Evolutionary conservation across 495 filamentous ascomycete genomes (phyloP), one percentile per base, ranked within the genome.

Genomic region (Tetracladium setigerum): DNA sequence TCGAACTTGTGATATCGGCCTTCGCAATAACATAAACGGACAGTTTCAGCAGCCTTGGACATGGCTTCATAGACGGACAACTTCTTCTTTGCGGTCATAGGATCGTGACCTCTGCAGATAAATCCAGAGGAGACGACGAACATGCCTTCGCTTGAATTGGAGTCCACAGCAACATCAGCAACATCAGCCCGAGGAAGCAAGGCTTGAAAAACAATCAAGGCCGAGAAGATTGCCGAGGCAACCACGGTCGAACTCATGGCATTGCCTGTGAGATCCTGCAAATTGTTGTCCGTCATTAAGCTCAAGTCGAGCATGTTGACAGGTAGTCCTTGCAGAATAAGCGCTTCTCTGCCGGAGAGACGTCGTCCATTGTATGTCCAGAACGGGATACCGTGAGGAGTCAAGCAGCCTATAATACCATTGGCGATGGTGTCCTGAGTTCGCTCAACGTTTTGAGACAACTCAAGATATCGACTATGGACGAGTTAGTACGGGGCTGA

Each of bases 211-310:
- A 58, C 58, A 16, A 79, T 73, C 18, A 86, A 56, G 0, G 73
- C 72, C 14, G 73, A 54, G 1, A 86, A 48, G 6, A 86, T 71
- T 1, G 76, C 73, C 3, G 77, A 69, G 1, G 84, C 82, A 5
- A 90, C 78, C 7, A 87, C 82, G 0, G 87, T 84, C 3, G 82
- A 76, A 2, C 75, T 76, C 88, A 95, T 95, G 1, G 88, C 88
- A 58, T 95, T 95, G 0, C 88, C 88, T 2, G 84, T 85, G 5
- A 95, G 68, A 48, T 89, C 77, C 42, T 81, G 78, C 7, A 88
- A 66, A 22, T 92, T 70, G 9, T 67, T 65, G 33, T 85, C 72
- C 0, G 69, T 77, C 54, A 92, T 83, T 30, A 69, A 69, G 1
- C 77, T 81, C 5, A 90, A 63, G 1, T 81, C 62, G 12, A 92